These are phyloP conservation scores for Leccinellum rugosiceps DNA, from an alignment of 768 basidiomycete genomes.

Conservation along the genomic window DNA sequence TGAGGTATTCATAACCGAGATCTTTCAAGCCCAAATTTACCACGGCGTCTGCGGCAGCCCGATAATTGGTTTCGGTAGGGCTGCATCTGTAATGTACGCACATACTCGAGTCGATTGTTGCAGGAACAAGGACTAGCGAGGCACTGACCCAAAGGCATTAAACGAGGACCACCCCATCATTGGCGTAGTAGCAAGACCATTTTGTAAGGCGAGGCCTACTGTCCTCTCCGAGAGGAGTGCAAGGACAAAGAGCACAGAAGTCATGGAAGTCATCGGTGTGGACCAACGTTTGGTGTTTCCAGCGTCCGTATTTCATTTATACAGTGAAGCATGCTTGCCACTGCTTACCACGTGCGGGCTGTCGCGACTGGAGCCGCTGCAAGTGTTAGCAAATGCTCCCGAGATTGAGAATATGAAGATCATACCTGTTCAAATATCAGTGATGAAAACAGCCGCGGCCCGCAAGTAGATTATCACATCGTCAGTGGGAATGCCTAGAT, in stretches of 20 bases:
- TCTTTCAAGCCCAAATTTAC: background rate
- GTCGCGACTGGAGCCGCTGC: too few relatives aligned
- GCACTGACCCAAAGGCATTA: conserved; percentile 8
- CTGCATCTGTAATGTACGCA: conserved; percentile 1
- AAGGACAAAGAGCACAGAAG: background rate
- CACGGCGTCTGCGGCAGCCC: conserved; percentile 3
- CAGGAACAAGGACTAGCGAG: background rate
- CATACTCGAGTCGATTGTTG: background rate
- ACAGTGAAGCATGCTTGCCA: too few relatives aligned
- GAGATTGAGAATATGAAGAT: background rate
- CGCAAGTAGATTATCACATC: too few relatives aligned
- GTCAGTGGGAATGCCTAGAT: too few relatives aligned
- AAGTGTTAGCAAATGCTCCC: background rate
- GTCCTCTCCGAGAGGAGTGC: background rate
- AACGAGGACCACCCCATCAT: conserved; percentile 15
- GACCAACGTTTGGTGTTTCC: background rate
- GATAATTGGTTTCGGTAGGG: conserved; percentile 6
- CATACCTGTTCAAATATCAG: too few relatives aligned
- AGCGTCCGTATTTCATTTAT: too few relatives aligned
- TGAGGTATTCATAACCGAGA: conserved; percentile 8
- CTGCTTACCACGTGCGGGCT: too few relatives aligned
- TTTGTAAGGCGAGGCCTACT: background rate
- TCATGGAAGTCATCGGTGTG: background rate
- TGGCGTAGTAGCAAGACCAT: conserved; percentile 8
- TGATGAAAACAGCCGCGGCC: too few relatives aligned